These are phyloP conservation scores for Achaetomium macrosporum DNA, from an alignment of 2,329 filamentous ascomycete species.

Conservation along the genomic window DNA sequence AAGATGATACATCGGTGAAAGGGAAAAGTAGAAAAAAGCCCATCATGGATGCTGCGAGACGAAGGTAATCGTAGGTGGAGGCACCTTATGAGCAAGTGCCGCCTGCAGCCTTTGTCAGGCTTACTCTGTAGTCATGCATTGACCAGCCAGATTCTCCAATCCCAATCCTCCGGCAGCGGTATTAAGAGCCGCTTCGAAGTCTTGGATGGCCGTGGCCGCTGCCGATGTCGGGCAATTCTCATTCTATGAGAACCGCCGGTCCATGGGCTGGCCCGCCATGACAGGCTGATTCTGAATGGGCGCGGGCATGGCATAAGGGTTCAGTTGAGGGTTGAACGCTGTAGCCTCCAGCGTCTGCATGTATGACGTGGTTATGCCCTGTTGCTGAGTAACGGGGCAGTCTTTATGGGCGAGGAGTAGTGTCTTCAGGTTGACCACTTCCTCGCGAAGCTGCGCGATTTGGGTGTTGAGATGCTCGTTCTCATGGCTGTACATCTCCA, in stretches of 20 bases:
- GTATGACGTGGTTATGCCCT: conserved; percentile 53
- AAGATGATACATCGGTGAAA: too few relatives aligned
- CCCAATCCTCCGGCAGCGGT: too few relatives aligned
- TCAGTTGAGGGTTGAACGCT: conserved; percentile 45
- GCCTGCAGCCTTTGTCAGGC: too few relatives aligned
- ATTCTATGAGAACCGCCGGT: conserved; percentile 51
- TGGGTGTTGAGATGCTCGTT: conserved; percentile 83
- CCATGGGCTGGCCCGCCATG: conserved; percentile 49
- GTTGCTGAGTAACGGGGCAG: conserved; percentile 84
- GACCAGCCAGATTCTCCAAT: too few relatives aligned
- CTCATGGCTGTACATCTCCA: conserved; percentile 86
- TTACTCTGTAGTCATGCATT: too few relatives aligned
- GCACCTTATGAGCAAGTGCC: too few relatives aligned
- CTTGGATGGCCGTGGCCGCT: too few relatives aligned
- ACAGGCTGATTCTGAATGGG: conserved; percentile 48
- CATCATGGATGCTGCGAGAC: too few relatives aligned
- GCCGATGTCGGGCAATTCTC: background rate
- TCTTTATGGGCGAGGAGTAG: conserved; percentile 91
- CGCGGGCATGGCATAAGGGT: conserved; percentile 53
- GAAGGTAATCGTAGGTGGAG: too few relatives aligned
- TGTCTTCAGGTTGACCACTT: conserved; percentile 92
- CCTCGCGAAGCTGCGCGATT: conserved; percentile 78
- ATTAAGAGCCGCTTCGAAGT: too few relatives aligned
- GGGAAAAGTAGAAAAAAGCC: too few relatives aligned
- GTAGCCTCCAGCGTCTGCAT: conserved; percentile 48